Percentiles rank a stretch among this genome's conserved stretches.
phyloP scores from a whole-genome alignment of 2,329 filamentous ascomycete species.

The Emydomyces testavorans region DNA sequence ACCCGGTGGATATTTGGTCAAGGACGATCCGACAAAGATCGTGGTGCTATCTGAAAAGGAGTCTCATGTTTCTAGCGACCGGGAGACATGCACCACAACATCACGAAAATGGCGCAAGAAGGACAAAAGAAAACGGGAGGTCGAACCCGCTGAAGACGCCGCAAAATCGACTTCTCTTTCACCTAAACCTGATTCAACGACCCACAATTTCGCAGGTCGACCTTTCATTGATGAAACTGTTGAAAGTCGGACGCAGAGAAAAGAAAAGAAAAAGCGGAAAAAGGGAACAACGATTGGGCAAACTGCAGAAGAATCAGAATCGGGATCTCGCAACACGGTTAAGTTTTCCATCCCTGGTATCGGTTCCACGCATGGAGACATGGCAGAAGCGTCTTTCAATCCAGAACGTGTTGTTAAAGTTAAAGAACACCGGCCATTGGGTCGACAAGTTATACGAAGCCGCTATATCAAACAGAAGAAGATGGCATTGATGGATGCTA shows the following conservation, averaged over 20 bases:
- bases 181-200: constrained; percentile 13
- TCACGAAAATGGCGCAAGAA: constrained; percentile 25
- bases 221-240: not conserved
- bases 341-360: not conserved
- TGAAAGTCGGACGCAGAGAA: constrained; percentile 10
- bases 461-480: constrained; percentile 83
- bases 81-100: constrained; percentile 19
- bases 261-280: constrained; percentile 23
- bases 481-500: constrained; percentile 66
- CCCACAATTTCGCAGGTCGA: constrained; percentile 11
- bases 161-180: not conserved
- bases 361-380: not conserved
- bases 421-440: constrained; percentile 37
- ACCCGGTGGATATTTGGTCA: constrained; percentile 60
- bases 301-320: constrained; percentile 7
- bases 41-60: constrained; percentile 37
- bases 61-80: constrained; percentile 38
- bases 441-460: constrained; percentile 62
- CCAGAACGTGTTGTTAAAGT: constrained; percentile 38
- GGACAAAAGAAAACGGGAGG: constrained; percentile 15
- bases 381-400: constrained; percentile 23
- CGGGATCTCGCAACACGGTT: not conserved
- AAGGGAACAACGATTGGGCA: constrained; percentile 22
- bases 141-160: constrained; percentile 13
- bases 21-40: constrained; percentile 36